Conservation (phyloP, 495 filamentous ascomycete species). For the Cryomyces antarcticus region DNA sequence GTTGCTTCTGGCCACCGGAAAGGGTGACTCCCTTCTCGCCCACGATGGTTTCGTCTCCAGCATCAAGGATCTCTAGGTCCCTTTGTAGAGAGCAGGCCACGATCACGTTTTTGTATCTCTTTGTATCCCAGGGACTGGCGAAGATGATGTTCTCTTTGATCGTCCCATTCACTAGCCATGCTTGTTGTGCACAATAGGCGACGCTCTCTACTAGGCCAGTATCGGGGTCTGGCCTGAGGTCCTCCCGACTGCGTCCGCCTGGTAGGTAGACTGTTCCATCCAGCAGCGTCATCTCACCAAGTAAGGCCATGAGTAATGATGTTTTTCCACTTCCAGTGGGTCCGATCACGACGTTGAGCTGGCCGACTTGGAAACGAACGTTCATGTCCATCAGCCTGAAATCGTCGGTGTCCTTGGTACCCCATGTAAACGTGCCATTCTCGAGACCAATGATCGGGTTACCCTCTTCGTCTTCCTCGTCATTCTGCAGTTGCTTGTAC, state of each 20-base stretch:
- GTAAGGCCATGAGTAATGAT: constrained; percentile 81
- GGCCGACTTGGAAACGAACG: constrained; percentile 53
- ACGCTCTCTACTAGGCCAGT: constrained; percentile 80
- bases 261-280: constrained; percentile 69
- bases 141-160: constrained; percentile 96
- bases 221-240: constrained; percentile 58
- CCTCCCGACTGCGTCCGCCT: constrained; percentile 61
- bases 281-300: constrained; percentile 88
- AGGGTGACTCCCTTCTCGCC: constrained; percentile 95
- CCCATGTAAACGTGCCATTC: constrained; percentile 76
- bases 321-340: constrained; percentile 92
- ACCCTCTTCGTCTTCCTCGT: constrained; percentile 36
- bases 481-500: constrained; percentile 59
- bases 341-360: constrained; percentile 79
- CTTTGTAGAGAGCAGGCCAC: constrained; percentile 84
- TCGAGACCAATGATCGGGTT: constrained; percentile 61
- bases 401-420: constrained; percentile 39
- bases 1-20: constrained; percentile 94
- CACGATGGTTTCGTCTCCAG: constrained; percentile 81
- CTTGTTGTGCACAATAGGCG: constrained; percentile 93
- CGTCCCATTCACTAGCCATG: constrained; percentile 91
- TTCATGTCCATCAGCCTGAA: constrained; percentile 73
- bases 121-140: constrained; percentile 59
- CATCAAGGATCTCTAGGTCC: constrained; percentile 80
- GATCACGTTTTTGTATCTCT: constrained; percentile 72